Base-by-base conservation (phyloP, 2,329 filamentous ascomycete genomes). In the Nectriaceae sp. region DNA sequence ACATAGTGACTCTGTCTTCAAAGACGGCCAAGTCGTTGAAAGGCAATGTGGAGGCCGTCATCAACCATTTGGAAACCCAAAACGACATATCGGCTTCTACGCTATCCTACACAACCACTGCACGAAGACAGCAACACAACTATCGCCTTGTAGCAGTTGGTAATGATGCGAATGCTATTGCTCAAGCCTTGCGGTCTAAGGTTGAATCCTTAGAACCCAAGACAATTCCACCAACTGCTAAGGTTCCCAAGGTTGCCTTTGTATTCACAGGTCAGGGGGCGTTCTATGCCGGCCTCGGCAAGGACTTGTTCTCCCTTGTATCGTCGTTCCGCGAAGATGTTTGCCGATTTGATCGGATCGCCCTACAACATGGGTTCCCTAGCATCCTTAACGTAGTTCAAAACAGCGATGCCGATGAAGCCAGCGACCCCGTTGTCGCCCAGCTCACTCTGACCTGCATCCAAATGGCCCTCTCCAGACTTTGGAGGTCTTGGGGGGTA, bases 71-170 rank as follows among this genome's bases (percentile, higher is more conserved):
- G 57, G 75, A 78, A 21, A 57, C 68, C 35, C 72, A 78, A 35
- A 73, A 78, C 3, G 71, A 77, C 4, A 74, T 75, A 1, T 74
- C 76, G 0, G 63, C 87, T 75, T 72, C 77, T 2, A 73, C 82
- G 50, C 67, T 89, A 2, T 79, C 85, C 0, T 89, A 89, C 66
- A 86, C 83, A 1, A 84, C 82, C 1, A 88, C 85, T 4, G 87
- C 87, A 13, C 78, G 85, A 19, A 77, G 79, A 38, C 77, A 82
- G 11, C 84, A 87, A 53, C 78, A 84, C 64, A 72, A 76, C 57
- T 80, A 77, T 70, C 75, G 82, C 21, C 72, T 82, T 64, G 76
- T 73, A 36, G 72, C 79, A 37, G 65, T 71, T 3, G 76, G 55
- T 1, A 44, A 50, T 11, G 50, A 56, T 10, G 15, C 44, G 4